Conservation (phyloP, 192 early-diverging fungal species). For the Coemansia sp. region DNA sequence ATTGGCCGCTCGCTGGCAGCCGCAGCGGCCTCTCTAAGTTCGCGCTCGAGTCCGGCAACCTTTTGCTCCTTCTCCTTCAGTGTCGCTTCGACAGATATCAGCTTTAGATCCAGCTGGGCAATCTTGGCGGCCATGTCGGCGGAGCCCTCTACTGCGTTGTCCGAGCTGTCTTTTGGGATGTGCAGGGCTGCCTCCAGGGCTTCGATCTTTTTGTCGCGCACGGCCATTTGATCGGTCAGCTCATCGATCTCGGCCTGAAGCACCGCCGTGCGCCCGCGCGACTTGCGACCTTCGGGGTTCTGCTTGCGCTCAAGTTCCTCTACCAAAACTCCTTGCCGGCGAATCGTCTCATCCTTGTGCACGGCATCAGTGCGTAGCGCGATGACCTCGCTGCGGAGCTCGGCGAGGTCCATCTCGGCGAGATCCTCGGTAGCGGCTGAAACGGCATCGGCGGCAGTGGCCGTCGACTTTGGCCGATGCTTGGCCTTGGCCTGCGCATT, state of each 20-base stretch:
- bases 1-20: conserved; percentile 42
- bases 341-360: conserved; percentile 49
- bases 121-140: conserved; percentile 9
- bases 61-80: conserved; percentile 23
- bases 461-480: conserved; percentile 33
- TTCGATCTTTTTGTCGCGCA: conserved; percentile 30
- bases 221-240: conserved; percentile 25
- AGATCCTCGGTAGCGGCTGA: conserved; percentile 40
- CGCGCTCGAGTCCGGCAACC: conserved; percentile 15
- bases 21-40: conserved; percentile 23
- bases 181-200: conserved; percentile 31
- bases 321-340: conserved; percentile 27
- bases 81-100: conserved; percentile 26
- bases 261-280: conserved; percentile 23
- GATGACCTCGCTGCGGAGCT: conserved; percentile 41
- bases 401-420: conserved; percentile 33
- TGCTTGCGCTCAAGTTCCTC: conserved; percentile 51
- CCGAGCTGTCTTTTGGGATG: conserved; percentile 9
- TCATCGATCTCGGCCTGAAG: conserved; percentile 43
- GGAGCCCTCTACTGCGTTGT: conserved; percentile 1
- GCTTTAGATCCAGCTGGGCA: conserved; percentile 41
- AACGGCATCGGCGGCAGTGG: conserved; percentile 45
- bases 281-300: conserved; percentile 43
- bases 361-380: conserved; percentile 38
- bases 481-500: conserved; percentile 9